Base-by-base conservation (phyloP, 2,329 filamentous ascomycete genomes). In the Colletotrichum sp. region DNA sequence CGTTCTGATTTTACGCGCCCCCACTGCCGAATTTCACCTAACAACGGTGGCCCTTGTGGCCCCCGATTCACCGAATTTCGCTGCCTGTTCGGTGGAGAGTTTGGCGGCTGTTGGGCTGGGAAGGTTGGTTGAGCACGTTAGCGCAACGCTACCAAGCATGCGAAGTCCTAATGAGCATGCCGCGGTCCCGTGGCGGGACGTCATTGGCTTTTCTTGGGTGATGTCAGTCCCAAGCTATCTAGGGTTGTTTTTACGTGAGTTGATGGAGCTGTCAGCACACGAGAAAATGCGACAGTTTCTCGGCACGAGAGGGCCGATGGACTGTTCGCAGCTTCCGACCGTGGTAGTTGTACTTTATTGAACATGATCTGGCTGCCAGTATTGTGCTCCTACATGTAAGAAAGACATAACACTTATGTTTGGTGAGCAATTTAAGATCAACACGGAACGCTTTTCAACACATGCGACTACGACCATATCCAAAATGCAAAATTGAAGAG, bases 211-310 rank as follows among this genome's bases (percentile, higher is more conserved):
- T 49, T 49, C 44, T 21, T 49, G n/a, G 44, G 44, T 49, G 44
- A 49, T 49, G 44, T 49, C 44, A 49, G 44, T 49, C 44, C 44
- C n/a, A 49, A 49, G 44, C n/a, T 49, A 21, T 49, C 44, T 49
- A 13, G n/a, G 10, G 4, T 21, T 21, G 5, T 49, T 21, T 21
- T 49, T 49, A 49, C 44, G n/a, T 49, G 44, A 49, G 44, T 49
- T 49, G n/a, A 3, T 49, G 10, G 44, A 49, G 2, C n/a, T 0
- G 0, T 49, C 44, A 49, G 10, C 44, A 49, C 10, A 21, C 44
- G n/a, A 49, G 44, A 21, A 0, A 21, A 49, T 2, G 44, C 44
- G 44, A 49, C n/a, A n/a, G 1, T 49, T 21, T 0, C 44, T 49
- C 44, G 44, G 44, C 44, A 49, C 44, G n/a, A n/a, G 0, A 49